These are phyloP conservation scores for Glycyrrhiza uralensis DNA, from an alignment of 306 rosid genomes.

Conservation along the genomic window DNA sequence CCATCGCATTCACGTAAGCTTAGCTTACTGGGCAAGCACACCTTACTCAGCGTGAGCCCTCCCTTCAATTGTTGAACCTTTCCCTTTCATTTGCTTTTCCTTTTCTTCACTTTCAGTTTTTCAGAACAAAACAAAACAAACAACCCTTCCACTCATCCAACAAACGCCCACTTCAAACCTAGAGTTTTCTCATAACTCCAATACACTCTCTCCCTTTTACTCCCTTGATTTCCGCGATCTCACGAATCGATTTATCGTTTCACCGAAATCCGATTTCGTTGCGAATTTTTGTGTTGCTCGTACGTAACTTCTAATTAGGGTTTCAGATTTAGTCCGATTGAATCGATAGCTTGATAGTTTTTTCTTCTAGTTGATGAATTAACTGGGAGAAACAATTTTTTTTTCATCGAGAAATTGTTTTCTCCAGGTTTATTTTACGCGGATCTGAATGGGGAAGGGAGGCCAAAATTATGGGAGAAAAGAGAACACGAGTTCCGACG, in stretches of 20 bases:
- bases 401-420: conserved; percentile 17
- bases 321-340: background rate
- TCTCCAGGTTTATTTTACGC: background rate
- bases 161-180: background rate
- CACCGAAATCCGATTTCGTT: background rate
- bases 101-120: conserved; percentile 19
- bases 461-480: conserved; percentile 44
- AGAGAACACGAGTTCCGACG: conserved; percentile 28
- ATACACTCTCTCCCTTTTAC: background rate
- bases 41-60: background rate
- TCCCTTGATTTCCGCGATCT: background rate
- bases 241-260: background rate
- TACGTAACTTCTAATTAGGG: conserved; percentile 17
- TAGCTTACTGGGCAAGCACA: conserved; percentile 27
- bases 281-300: background rate
- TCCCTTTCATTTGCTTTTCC: conserved; percentile 21
- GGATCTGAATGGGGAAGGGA: conserved; percentile 58
- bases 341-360: background rate
- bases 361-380: background rate
- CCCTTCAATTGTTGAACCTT: conserved; percentile 16
- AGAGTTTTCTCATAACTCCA: background rate
- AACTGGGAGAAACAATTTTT: conserved; percentile 5
- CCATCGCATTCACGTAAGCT: background rate
- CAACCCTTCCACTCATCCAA: conserved; percentile 6
- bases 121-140: conserved; percentile 27